Conservation (phyloP, 78 protist genomes). For the Protostelium mycophagum region DNA sequence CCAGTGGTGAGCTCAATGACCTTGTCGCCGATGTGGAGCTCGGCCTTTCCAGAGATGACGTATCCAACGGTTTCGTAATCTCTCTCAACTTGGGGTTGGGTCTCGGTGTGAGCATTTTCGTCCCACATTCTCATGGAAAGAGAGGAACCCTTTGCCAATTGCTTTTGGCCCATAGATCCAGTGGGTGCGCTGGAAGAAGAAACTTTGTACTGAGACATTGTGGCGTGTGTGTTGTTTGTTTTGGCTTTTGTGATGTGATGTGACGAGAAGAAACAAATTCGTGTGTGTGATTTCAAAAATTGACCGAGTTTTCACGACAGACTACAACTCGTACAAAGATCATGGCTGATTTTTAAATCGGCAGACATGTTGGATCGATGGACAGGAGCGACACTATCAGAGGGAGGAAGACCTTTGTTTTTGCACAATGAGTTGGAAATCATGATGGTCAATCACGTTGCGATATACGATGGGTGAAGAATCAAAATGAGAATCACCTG, state of each 20-base stretch:
- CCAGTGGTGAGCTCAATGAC: not conserved
- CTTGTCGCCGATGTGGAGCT: not conserved
- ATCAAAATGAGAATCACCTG: not conserved
- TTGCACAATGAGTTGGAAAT: not conserved
- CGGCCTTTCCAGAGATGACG: not conserved
- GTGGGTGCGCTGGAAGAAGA: not conserved
- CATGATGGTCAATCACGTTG: not conserved
- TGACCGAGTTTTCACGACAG: too few relatives aligned
- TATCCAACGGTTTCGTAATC: not conserved
- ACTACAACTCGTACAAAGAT: too few relatives aligned
- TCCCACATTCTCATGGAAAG: not conserved
- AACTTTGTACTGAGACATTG: not conserved
- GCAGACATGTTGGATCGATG: too few relatives aligned
- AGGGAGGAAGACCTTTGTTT: not conserved
- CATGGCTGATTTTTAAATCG: too few relatives aligned
- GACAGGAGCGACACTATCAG: not conserved
- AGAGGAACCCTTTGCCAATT: not conserved
- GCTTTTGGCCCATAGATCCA: not conserved
- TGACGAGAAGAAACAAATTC: too few relatives aligned
- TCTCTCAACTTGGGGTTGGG: not conserved
- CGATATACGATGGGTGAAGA: not conserved
- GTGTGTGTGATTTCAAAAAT: too few relatives aligned
- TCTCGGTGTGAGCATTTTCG: not conserved
- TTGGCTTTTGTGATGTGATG: too few relatives aligned
- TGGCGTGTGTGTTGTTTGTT: not conserved